These are phyloP conservation scores for Yamadazyma diospyri DNA, from an alignment of 1,139 yeast genomes.

Conservation along the genomic window DNA sequence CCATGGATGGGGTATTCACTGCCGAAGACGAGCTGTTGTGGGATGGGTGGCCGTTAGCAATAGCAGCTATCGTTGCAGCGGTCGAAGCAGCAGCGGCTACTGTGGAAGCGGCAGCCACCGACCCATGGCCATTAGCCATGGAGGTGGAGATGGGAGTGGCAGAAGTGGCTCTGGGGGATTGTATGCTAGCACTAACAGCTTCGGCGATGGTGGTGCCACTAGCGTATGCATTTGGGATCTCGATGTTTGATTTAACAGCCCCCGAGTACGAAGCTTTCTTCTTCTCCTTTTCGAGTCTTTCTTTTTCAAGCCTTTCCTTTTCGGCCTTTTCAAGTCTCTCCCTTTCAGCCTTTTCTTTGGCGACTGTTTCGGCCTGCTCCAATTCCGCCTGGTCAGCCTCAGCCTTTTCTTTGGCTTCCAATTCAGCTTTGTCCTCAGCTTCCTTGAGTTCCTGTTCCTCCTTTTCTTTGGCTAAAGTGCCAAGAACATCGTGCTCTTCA, in stretches of 20 bases:
- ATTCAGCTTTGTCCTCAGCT: conserved; percentile 10
- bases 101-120: conserved; percentile 1
- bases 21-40: conserved; percentile 6
- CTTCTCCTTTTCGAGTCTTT: conserved; percentile 7
- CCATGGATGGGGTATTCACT: conserved; percentile 6
- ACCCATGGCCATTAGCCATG: neutral
- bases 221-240: conserved; percentile 15
- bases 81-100: conserved; percentile 19
- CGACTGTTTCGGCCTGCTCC: conserved; percentile 9
- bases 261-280: conserved; percentile 4
- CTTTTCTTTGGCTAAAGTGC: conserved; percentile 7
- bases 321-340: conserved; percentile 6
- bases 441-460: conserved; percentile 15
- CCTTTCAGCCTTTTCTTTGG: conserved; percentile 7
- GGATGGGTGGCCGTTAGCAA: neutral
- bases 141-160: neutral
- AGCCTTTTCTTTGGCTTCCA: conserved; percentile 6
- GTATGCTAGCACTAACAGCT: conserved; percentile 11
- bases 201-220: conserved; percentile 18
- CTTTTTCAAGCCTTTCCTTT: conserved; percentile 8
- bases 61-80: conserved; percentile 11
- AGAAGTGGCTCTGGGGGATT: neutral
- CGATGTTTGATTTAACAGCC: conserved; percentile 4
- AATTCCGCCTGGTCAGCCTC: conserved; percentile 6
- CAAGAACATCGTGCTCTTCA: conserved; percentile 42